Conservation (phyloP, 129 eudicot species). For the Cynara cardunculus region DNA sequence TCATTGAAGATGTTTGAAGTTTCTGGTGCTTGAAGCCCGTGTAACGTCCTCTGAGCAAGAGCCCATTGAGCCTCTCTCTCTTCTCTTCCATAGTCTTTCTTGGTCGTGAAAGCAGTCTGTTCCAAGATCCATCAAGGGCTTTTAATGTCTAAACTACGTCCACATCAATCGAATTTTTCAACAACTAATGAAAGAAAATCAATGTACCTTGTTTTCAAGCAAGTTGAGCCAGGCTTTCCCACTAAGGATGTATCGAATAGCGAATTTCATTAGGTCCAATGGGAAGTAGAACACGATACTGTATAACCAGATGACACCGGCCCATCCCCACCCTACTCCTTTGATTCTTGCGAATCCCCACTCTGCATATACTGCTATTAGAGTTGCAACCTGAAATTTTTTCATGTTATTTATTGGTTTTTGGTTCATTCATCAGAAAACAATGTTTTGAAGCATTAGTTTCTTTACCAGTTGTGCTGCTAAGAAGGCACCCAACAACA, state of each 20-base stretch:
- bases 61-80: constrained; percentile 99
- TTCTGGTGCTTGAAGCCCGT: constrained; percentile 88
- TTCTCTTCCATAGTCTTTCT: constrained; percentile 94
- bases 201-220: constrained; percentile 77
- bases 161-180: not conserved
- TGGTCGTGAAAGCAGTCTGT: constrained; percentile 95
- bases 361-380: constrained; percentile 86
- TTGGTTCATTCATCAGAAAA: not conserved
- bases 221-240: constrained; percentile 89
- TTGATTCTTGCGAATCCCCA: constrained; percentile 86
- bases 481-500: constrained; percentile 60
- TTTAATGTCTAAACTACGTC: not conserved
- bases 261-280: constrained; percentile 74
- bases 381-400: constrained; percentile 68
- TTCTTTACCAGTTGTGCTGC: constrained; percentile 86
- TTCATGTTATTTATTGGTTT: not conserved
- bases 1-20: constrained; percentile 67
- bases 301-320: constrained; percentile 91
- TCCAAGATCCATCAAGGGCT: not conserved
- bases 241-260: constrained; percentile 69
- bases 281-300: constrained; percentile 82
- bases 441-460: not conserved
- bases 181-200: not conserved
- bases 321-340: constrained; percentile 99
- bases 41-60: constrained; percentile 89